Conservation (phyloP, 805 yeast genomes). For the Nakazawaea laoshanensis region DNA sequence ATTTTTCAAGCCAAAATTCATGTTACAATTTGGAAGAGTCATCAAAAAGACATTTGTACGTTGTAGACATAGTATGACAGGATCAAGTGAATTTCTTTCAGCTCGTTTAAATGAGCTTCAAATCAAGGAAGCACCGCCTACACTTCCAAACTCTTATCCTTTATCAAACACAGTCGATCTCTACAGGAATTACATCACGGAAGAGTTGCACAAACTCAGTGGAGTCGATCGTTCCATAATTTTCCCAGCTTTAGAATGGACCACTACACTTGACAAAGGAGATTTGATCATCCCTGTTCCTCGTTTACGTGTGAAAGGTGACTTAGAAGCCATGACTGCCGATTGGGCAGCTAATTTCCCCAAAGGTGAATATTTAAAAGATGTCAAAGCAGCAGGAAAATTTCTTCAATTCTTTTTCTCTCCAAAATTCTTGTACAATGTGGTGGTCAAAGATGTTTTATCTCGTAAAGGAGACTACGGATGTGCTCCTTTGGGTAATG, state of each 20-base stretch:
- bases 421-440: conserved; percentile 53
- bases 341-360: conserved; percentile 80
- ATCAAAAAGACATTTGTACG: no score
- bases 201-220: conserved; percentile 64
- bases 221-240: conserved; percentile 64
- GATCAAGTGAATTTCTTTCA: conserved; percentile 17
- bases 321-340: conserved; percentile 63
- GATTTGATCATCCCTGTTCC: conserved; percentile 91
- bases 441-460: conserved; percentile 65
- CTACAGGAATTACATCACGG: conserved; percentile 82
- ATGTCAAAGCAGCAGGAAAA: conserved; percentile 79
- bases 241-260: conserved; percentile 82
- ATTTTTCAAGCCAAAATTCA: no score
- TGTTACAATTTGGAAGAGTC: no score
- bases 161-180: conserved; percentile 76
- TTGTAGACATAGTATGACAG: conserved; percentile 16
- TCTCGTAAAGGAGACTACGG: conserved; percentile 61
- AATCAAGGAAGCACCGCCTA: conserved; percentile 27
- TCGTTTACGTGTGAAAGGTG: conserved; percentile 71
- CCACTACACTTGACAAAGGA: conserved; percentile 81
- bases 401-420: conserved; percentile 85
- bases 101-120: conserved; percentile 17
- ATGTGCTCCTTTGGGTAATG: conserved; percentile 59
- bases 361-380: conserved; percentile 55
- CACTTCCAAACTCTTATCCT: conserved; percentile 58